Conservation (phyloP, 176 grass and related monocot genomes). For the Typha latifolia region DNA sequence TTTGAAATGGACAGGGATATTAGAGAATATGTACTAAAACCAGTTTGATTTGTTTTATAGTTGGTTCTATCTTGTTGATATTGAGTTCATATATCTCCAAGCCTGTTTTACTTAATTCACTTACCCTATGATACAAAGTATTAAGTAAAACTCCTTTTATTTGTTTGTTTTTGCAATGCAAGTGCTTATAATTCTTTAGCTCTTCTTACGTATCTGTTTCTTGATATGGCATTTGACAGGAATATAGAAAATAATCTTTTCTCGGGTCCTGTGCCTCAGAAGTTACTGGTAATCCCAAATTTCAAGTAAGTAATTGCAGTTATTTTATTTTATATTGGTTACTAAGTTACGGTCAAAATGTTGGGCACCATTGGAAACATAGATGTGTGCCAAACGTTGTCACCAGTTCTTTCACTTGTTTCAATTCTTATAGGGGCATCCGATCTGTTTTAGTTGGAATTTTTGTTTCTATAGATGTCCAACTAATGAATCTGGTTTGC, state of each 20-base stretch:
- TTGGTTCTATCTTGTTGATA: too few relatives aligned
- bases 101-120: too few relatives aligned
- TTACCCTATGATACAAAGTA: too few relatives aligned
- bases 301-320: constrained; percentile 64
- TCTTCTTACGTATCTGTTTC: background rate
- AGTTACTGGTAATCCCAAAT: constrained; percentile 63
- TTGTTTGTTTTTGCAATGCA: background rate
- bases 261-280: constrained; percentile 81
- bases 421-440: background rate
- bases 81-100: too few relatives aligned
- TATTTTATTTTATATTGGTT: background rate
- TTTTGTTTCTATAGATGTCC: background rate
- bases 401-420: background rate
- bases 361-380: too few relatives aligned
- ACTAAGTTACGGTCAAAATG: background rate
- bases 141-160: background rate
- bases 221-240: constrained; percentile 43
- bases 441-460: background rate
- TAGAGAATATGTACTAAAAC: too few relatives aligned
- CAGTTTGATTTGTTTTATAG: too few relatives aligned
- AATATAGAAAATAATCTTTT: constrained; percentile 95
- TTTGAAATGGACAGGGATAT: too few relatives aligned
- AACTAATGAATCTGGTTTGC: constrained; percentile 17
- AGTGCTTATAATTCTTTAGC: background rate
- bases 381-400: too few relatives aligned